Base-by-base conservation (phyloP, 75 land plant species). In the Picea glauca region DNA sequence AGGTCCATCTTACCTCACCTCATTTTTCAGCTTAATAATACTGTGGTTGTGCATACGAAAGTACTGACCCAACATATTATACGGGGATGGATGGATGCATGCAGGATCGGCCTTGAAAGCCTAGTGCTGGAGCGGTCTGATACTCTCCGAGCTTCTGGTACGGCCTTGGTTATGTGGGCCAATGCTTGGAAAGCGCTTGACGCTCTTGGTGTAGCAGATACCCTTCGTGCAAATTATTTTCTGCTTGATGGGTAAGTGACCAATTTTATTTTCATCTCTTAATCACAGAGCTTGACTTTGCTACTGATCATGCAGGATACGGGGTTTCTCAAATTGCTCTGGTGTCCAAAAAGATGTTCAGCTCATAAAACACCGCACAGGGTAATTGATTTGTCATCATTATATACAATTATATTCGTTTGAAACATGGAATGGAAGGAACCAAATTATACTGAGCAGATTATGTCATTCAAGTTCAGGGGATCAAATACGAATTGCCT, bases 111-210 rank as follows among this genome's bases (percentile, higher is more conserved):
- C 20, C 8, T 85, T 17, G 61, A 75, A 40, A 46, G 81, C 11
- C 23, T 81, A 11, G 83, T 81, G n/a, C 30, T 81, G 50, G 83
- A 78, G 80, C 81, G 79, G 26, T 54, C 83, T n/a, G 32, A 33
- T 21, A 13, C 58, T 13, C 58, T 81, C 38, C 70, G 81, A 46
- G 67, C 58, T 0, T 56, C 77, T n/a, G 81, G 83, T 15, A 57
- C 81, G 13, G 56, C 74, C 12, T 72, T 81, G 46, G 40, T 54
- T 1, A 80, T 81, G 54, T 81, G 61, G 32, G 60, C 64, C 73
- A 81, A 81, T 32, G 83, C 81, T 40, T 81, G 83, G 83, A 54
- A 57, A 54, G 80, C 73, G 2, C 82, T 81, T 8, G 83, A 81
- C 62, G 83, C 80, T 21, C 83, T 81, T 2, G 83, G 83, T 18